A percentile compares a stretch with the other conserved stretches of the same genome.
These are phyloP conservation scores for Tylopilus rubrobrunneus DNA, from an alignment of 768 basidiomycete species.

Conservation along the genomic window DNA sequence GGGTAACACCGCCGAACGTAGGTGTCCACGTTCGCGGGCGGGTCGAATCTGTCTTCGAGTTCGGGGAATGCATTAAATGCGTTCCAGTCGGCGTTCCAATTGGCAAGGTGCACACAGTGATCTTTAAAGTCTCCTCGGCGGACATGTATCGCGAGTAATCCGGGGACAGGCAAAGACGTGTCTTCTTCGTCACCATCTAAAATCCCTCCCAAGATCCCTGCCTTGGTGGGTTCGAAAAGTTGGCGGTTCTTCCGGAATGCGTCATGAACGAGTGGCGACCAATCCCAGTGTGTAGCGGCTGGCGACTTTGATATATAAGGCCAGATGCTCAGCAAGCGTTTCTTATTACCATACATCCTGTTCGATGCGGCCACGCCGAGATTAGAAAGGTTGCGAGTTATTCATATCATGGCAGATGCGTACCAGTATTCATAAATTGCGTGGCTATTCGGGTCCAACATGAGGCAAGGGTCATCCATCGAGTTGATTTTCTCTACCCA, in stretches of 20 bases:
- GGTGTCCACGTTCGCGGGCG: conserved; percentile 24
- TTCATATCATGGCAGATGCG: conserved; percentile 1
- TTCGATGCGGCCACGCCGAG: not conserved
- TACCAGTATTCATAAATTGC: conserved; percentile 38
- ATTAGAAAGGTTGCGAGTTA: not conserved
- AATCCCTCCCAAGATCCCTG: not conserved
- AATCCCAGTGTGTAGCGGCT: conserved; percentile 33
- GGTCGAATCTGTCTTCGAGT: conserved; percentile 36
- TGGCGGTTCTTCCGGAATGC: conserved; percentile 32
- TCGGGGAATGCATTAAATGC: conserved; percentile 45
- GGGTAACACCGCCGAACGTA: conserved; percentile 43
- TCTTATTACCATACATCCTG: conserved; percentile 33
- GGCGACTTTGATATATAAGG: conserved; percentile 32
- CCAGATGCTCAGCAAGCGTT: conserved; percentile 35
- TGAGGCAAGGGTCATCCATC: conserved; percentile 39
- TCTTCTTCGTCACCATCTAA: not conserved
- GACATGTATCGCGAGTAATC: conserved; percentile 48
- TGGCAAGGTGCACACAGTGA: conserved; percentile 41
- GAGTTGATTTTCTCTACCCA: conserved; percentile 36
- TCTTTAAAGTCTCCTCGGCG: conserved; percentile 47
- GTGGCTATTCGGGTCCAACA: conserved; percentile 24
- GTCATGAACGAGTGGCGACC: conserved; percentile 34
- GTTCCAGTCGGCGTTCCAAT: conserved; percentile 35
- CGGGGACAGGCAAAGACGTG: conserved; percentile 26
- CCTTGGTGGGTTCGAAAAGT: conserved; percentile 15